A percentile compares a stretch with the other conserved stretches of the same genome.
These are phyloP conservation scores for Debaryomyces robertsiae DNA, from an alignment of 1,139 yeast species.

Conservation along the genomic window DNA sequence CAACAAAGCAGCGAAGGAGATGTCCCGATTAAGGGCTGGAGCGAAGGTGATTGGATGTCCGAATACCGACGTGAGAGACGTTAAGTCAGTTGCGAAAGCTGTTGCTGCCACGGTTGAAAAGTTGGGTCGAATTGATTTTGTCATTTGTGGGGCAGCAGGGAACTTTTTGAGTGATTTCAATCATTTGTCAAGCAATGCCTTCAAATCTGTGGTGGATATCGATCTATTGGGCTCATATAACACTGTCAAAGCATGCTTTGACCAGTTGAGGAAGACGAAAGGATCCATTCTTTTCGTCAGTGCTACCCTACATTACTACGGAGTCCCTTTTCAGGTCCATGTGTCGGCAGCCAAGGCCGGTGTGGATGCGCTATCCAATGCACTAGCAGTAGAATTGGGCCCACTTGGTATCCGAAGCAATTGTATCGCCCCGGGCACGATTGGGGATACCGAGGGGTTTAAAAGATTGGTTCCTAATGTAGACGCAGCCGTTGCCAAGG, in stretches of 20 bases:
- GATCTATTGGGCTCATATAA: constrained; percentile 86
- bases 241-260: constrained; percentile 78
- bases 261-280: constrained; percentile 61
- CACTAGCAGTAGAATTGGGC: constrained; percentile 85
- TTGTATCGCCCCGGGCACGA: constrained; percentile 87
- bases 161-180: constrained; percentile 82
- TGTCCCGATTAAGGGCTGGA: constrained; percentile 55
- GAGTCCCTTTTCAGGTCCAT: constrained; percentile 82
- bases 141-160: constrained; percentile 96
- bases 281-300: constrained; percentile 80
- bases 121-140: constrained; percentile 77
- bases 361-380: constrained; percentile 79
- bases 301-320: constrained; percentile 86
- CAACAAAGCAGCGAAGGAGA: constrained; percentile 64
- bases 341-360: constrained; percentile 96
- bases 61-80: constrained; percentile 74
- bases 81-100: constrained; percentile 58
- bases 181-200: constrained; percentile 79
- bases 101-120: constrained; percentile 62
- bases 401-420: constrained; percentile 82
- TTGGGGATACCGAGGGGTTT: constrained; percentile 80
- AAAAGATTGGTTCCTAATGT: constrained; percentile 48
- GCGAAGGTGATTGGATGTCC: constrained; percentile 70
- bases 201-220: constrained; percentile 80
- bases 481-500: constrained; percentile 33